These are phyloP conservation scores for Dictyostelium capitatum DNA, from an alignment of 78 protist genomes.

Conservation along the genomic window DNA sequence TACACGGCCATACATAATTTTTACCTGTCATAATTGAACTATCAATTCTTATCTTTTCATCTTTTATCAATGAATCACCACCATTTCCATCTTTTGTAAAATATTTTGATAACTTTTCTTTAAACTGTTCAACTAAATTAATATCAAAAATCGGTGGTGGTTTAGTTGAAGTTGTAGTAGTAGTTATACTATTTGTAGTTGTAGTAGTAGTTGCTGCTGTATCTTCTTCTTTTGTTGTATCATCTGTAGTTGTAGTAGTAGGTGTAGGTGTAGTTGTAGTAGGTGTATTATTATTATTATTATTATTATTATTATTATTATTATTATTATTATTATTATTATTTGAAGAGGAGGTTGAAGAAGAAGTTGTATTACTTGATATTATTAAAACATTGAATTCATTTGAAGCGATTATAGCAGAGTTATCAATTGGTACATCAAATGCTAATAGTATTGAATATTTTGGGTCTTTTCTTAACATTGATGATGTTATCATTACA, in stretches of 20 bases:
- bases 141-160: too few species aligned
- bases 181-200: too few species aligned
- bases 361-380: constrained; percentile 97
- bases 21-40: background rate
- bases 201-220: too few species aligned
- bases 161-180: too few species aligned
- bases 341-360: constrained; percentile 93
- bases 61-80: too few species aligned
- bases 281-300: constrained; percentile 77
- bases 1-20: constrained; percentile 70
- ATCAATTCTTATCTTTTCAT: too few species aligned
- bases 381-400: constrained; percentile 92
- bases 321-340: constrained; percentile 87
- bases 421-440: constrained; percentile 94
- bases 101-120: too few species aligned
- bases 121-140: too few species aligned
- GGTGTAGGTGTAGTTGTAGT: too few species aligned
- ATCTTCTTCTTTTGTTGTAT: too few species aligned
- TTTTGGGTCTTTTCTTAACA: constrained; percentile 91
- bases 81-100: too few species aligned
- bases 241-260: too few species aligned
- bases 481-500: constrained; percentile 92
- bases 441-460: constrained; percentile 98
- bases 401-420: constrained; percentile 92
- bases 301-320: constrained; percentile 88